Percentiles rank a stretch among this genome's conserved stretches.
Evolutionary conservation across 352 stramenopile species (phyloP).

Genomic region (Pythium phragmiticola): DNA sequence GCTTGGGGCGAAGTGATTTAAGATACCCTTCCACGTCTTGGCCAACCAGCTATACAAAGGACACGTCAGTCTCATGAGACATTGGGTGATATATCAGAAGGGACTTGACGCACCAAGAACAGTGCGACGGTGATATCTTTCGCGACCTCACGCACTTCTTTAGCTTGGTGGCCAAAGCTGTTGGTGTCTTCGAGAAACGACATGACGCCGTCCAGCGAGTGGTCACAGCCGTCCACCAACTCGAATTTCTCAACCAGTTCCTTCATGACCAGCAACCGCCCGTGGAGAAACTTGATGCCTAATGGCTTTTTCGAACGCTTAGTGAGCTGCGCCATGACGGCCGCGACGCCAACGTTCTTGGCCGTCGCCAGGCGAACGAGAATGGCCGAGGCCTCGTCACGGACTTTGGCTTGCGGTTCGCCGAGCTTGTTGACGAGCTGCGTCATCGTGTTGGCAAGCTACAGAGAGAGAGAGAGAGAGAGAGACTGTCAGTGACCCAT

Average conservation of each 20-base stretch:
- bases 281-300: constrained; percentile 67
- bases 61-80: not conserved
- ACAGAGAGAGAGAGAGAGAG: not conserved
- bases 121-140: constrained; percentile 86
- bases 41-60: constrained; percentile 36
- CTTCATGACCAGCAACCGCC: constrained; percentile 60
- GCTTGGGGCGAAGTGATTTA: constrained; percentile 84
- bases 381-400: constrained; percentile 56
- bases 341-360: constrained; percentile 66
- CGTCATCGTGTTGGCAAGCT: constrained; percentile 75
- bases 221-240: constrained; percentile 43
- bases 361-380: constrained; percentile 46
- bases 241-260: constrained; percentile 58
- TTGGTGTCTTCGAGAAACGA: constrained; percentile 81
- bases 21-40: constrained; percentile 74
- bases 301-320: constrained; percentile 79
- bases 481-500: not conserved
- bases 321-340: constrained; percentile 57
- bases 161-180: constrained; percentile 84
- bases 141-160: constrained; percentile 84
- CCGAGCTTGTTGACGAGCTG: constrained; percentile 80
- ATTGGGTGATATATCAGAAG: not conserved
- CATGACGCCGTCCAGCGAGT: constrained; percentile 66
- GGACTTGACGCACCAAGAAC: constrained; percentile 41
- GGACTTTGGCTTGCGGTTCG: constrained; percentile 68